Percentiles rank a stretch among this genome's conserved stretches.
Conservation (phyloP, 1,284 basidiomycete species). For the Ceratobasidium sp. region DNA sequence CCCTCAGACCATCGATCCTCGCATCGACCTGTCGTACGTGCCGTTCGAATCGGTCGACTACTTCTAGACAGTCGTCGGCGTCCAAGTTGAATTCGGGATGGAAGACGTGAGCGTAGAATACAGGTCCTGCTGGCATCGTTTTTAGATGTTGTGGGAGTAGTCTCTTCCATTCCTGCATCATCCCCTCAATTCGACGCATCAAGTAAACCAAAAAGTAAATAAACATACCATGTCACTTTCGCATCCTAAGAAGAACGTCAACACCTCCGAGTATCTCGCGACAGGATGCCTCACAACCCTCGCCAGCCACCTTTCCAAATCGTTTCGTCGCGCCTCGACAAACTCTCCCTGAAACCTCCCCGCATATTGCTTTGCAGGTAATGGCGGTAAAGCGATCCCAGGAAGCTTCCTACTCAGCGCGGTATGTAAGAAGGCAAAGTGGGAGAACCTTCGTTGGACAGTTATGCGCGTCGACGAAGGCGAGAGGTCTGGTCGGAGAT, state of each 20-base stretch:
- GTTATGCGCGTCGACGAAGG: constrained; percentile 67
- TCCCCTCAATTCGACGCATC: neutral
- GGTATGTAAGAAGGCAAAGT: constrained; percentile 83
- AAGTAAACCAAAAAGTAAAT: neutral
- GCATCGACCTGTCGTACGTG: constrained; percentile 75
- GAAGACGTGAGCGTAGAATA: constrained; percentile 82
- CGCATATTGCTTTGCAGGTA: constrained; percentile 86
- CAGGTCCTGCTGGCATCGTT: constrained; percentile 70
- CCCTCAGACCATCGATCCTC: constrained; percentile 75
- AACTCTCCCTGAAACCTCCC: constrained; percentile 84
- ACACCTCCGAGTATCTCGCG: constrained; percentile 79
- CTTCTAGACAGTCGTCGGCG: constrained; percentile 71
- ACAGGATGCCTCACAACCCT: constrained; percentile 82
- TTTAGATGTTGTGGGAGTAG: constrained; percentile 70
- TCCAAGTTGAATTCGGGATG: constrained; percentile 89
- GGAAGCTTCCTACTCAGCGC: constrained; percentile 75
- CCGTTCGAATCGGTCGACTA: constrained; percentile 70
- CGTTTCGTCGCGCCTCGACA: constrained; percentile 82
- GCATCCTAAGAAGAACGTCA: constrained; percentile 84
- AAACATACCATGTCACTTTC: constrained; percentile 75
- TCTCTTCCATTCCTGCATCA: constrained; percentile 75
- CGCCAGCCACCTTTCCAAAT: constrained; percentile 81
- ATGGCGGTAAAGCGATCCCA: constrained; percentile 80
- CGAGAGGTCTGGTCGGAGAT: constrained; percentile 13
- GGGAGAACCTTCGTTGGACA: constrained; percentile 84